Evolutionary conservation across 805 yeast genomes (phyloP).

Genomic region (Komagataella pseudopastoris): DNA sequence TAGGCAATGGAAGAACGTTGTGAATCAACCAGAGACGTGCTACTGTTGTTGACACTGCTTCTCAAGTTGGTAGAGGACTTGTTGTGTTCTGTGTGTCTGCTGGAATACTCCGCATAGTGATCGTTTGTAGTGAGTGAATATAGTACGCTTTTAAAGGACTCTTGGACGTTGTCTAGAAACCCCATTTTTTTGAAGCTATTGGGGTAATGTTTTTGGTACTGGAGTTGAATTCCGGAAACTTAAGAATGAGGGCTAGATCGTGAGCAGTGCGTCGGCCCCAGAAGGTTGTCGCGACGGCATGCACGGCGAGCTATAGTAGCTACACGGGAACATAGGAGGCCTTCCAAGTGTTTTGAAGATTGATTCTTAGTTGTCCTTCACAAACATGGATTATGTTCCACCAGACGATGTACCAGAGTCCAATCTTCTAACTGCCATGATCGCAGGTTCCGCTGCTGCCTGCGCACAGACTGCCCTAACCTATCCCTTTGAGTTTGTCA

Average conservation of each 20-base stretch:
- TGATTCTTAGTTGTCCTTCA: not conserved
- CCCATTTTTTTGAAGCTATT: not conserved
- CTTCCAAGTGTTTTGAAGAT: not conserved
- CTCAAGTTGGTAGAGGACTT: conserved; percentile 10
- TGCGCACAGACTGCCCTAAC: conserved; percentile 48
- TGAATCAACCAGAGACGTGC: conserved; percentile 14
- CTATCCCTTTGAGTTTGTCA: conserved; percentile 61
- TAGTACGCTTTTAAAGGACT: conserved; percentile 15
- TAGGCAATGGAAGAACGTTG: conserved; percentile 29
- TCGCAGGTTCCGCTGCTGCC: conserved; percentile 51
- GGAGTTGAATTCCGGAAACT: not conserved
- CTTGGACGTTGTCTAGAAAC: conserved; percentile 1
- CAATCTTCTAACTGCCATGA: conserved; percentile 40
- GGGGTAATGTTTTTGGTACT: not conserved
- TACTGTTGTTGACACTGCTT: conserved; percentile 23
- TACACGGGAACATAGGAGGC: not conserved
- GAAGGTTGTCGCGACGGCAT: not conserved
- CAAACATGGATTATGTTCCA: not conserved
- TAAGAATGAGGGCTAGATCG: not conserved
- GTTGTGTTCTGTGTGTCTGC: conserved; percentile 9
- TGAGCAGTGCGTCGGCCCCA: not conserved
- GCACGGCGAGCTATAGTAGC: not conserved
- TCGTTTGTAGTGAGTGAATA: conserved; percentile 44
- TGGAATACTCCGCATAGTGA: conserved; percentile 34
- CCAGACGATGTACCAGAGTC: conserved; percentile 11